These are phyloP conservation scores for Plantago elongata DNA, from an alignment of 257 asterid genomes.

Conservation along the genomic window DNA sequence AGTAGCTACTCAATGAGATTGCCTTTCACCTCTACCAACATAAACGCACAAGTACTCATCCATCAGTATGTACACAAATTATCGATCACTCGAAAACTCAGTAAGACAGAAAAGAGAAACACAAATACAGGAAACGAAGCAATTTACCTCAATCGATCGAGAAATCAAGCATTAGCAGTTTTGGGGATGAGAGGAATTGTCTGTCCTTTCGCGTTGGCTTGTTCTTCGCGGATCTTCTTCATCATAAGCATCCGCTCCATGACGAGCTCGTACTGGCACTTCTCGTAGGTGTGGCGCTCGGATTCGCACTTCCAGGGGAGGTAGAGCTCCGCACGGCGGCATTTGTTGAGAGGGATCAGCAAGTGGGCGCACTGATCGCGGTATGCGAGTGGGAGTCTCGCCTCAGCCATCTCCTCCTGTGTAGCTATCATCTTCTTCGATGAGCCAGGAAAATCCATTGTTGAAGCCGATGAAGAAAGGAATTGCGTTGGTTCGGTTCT, in stretches of 20 bases:
- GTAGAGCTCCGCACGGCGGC: constrained; percentile 79
- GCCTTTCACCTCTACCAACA: no score
- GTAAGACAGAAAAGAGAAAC: no score
- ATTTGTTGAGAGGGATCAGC: constrained; percentile 81
- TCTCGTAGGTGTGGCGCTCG: constrained; percentile 81
- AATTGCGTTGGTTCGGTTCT: no score
- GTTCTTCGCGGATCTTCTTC: constrained; percentile 94
- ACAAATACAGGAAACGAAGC: no score
- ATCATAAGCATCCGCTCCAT: constrained; percentile 98
- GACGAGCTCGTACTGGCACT: constrained; percentile 92
- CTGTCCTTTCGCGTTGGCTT: constrained; percentile 42
- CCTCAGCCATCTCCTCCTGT: constrained; percentile 80
- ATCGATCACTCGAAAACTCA: no score
- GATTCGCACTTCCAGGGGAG: constrained; percentile 93
- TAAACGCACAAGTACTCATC: no score
- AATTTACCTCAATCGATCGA: no score
- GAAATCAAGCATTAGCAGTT: constrained; percentile 66
- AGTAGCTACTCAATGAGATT: no score
- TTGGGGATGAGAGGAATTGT: constrained; percentile 67
- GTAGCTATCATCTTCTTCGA: constrained; percentile 97
- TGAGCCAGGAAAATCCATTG: constrained; percentile 86
- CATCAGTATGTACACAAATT: no score
- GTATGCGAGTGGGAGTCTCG: constrained; percentile 68
- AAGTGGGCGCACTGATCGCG: constrained; percentile 96
- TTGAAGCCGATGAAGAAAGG: neutral